phyloP scores from a whole-genome alignment of 305 asterid species.

The Rubia balearica region DNA sequence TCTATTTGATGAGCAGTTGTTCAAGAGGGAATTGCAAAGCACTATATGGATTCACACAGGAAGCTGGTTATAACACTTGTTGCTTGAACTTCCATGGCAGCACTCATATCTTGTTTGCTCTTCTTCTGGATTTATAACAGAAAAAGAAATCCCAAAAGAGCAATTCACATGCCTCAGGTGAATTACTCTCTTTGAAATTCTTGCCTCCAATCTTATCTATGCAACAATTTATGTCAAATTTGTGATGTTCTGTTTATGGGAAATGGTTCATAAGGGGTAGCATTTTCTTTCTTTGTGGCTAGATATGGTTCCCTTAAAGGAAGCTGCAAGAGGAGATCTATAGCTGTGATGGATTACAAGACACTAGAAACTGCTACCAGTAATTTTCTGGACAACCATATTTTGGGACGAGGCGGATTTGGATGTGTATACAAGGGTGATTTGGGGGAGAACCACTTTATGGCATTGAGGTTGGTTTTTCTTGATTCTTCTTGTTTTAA shows the following conservation, averaged over 20 bases:
- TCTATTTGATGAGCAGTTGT: constrained; percentile 19
- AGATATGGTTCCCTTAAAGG: constrained; percentile 23
- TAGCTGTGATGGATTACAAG: constrained; percentile 44
- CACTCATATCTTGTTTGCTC: constrained; percentile 27
- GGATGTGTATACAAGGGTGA: constrained; percentile 63
- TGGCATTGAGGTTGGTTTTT: constrained; percentile 55
- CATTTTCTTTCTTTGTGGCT: constrained; percentile 22
- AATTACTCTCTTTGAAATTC: background rate
- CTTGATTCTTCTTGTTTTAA: background rate
- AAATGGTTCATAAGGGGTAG: constrained; percentile 23
- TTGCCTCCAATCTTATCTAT: background rate
- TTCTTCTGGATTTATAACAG: constrained; percentile 33
- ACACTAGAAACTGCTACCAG: constrained; percentile 50
- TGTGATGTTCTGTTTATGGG: constrained; percentile 1
- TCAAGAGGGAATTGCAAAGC: constrained; percentile 23
- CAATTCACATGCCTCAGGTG: constrained; percentile 26
- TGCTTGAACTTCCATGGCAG: constrained; percentile 37
- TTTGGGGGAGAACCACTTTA: constrained; percentile 36
- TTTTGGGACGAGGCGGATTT: constrained; percentile 69
- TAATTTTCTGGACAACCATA: constrained; percentile 37
- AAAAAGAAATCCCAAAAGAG: constrained; percentile 29
- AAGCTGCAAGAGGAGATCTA: constrained; percentile 23
- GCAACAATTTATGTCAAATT: background rate
- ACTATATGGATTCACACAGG: constrained; percentile 25
- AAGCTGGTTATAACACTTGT: constrained; percentile 36